phyloP scores from a whole-genome alignment of 1,284 basidiomycete genomes.

The Malassezia nana region DNA sequence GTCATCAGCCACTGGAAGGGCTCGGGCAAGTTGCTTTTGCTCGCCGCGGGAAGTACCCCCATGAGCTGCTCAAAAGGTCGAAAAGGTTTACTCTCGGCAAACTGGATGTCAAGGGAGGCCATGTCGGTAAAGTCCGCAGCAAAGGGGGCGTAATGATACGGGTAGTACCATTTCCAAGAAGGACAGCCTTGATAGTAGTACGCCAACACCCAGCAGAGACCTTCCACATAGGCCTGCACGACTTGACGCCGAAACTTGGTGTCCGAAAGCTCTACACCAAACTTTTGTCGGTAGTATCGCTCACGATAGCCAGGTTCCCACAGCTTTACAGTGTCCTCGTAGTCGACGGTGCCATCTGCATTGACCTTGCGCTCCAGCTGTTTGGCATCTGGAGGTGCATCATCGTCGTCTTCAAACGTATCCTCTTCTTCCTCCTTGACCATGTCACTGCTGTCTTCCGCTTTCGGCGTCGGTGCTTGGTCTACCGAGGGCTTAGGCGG shows the following conservation, averaged over 20 bases:
- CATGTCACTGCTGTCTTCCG: neutral
- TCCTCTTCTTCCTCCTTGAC: constrained; percentile 51
- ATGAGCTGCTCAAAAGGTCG: constrained; percentile 95
- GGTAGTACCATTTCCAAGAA: constrained; percentile 99
- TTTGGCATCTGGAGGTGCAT: neutral
- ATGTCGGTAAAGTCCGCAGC: constrained; percentile 79
- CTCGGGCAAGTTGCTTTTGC: constrained; percentile 73
- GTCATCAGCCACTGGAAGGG: constrained; percentile 84
- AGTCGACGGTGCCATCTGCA: constrained; percentile 58
- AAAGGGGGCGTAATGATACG: constrained; percentile 96
- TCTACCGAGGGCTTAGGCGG: constrained; percentile 9
- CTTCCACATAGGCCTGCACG: constrained; percentile 77
- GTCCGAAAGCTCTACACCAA: constrained; percentile 66
- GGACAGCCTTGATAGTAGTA: constrained; percentile 96
- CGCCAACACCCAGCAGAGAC: constrained; percentile 86
- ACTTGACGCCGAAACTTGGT: constrained; percentile 66
- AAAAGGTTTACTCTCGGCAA: constrained; percentile 74
- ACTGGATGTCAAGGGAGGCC: constrained; percentile 66
- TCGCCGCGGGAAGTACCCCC: constrained; percentile 91
- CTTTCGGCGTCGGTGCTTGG: neutral
- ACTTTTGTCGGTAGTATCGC: constrained; percentile 90
- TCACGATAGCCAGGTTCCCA: constrained; percentile 62
- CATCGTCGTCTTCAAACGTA: constrained; percentile 55
- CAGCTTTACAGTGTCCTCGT: constrained; percentile 86
- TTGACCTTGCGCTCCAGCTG: constrained; percentile 33